phyloP scores from a whole-genome alignment of 1,284 basidiomycete species.

The Ustilago tritici region DNA sequence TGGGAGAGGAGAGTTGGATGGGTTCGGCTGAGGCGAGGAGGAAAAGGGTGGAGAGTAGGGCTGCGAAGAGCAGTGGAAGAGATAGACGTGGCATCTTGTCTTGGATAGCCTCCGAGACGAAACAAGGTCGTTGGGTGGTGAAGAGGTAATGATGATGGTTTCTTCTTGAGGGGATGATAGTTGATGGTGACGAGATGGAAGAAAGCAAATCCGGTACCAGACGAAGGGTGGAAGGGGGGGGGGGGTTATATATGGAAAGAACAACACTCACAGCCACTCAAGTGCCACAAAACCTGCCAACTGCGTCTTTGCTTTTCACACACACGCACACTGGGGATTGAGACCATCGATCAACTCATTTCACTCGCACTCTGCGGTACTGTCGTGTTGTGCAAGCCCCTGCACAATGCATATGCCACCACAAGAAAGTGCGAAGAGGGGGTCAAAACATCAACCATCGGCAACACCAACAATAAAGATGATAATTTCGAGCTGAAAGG shows the following conservation, averaged over 20 bases:
- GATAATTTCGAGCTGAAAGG: not conserved
- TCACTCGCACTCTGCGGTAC: too few species aligned
- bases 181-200: not conserved
- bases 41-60: not conserved
- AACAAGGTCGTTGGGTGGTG: not conserved
- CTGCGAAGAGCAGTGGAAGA: conserved; percentile 1
- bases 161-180: not conserved
- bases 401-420: too few species aligned
- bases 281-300: not conserved
- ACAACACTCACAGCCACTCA: not conserved
- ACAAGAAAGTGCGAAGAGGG: too few species aligned
- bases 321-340: not conserved
- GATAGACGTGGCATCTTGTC: conserved; percentile 3
- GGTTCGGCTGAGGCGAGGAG: not conserved
- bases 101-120: not conserved
- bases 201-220: not conserved
- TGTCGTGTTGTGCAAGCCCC: too few species aligned
- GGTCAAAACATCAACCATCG: not conserved
- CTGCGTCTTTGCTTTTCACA: not conserved
- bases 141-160: not conserved
- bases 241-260: not conserved
- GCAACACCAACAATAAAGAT: too few species aligned
- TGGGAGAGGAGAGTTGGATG: not conserved
- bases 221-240: not conserved
- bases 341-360: too few species aligned